Conservation (phyloP, 805 yeast species). For the Candida montana region DNA sequence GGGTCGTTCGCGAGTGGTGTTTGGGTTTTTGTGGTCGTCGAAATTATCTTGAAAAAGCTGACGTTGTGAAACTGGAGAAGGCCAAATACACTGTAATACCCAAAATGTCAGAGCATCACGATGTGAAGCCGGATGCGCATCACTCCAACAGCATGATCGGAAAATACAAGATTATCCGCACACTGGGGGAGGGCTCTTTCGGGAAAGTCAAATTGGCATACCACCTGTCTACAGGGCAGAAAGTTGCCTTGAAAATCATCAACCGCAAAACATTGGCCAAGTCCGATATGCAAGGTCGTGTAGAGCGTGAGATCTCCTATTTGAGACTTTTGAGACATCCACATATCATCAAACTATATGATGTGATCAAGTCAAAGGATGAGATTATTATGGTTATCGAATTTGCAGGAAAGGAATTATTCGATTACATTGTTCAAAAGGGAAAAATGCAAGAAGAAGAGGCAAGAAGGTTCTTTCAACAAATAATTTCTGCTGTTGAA, state of each 20-base stretch:
- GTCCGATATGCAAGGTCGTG: conserved; percentile 94
- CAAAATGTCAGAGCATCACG: conserved; percentile 19
- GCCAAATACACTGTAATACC: no score
- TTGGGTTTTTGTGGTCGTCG: not conserved
- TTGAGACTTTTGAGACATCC: conserved; percentile 87
- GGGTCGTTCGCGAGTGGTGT: conserved; percentile 1
- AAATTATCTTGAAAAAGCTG: not conserved
- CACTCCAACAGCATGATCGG: conserved; percentile 58
- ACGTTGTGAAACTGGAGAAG: not conserved
- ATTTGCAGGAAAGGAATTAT: conserved; percentile 92
- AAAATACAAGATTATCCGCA: conserved; percentile 86
- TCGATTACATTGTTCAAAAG: conserved; percentile 90
- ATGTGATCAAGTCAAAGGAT: conserved; percentile 90
- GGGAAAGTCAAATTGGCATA: conserved; percentile 93
- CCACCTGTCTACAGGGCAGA: conserved; percentile 85
- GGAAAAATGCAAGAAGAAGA: conserved; percentile 91
- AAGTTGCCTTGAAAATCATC: conserved; percentile 90
- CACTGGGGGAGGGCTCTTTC: conserved; percentile 93
- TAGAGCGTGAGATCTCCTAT: conserved; percentile 91
- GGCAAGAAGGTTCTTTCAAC: conserved; percentile 91
- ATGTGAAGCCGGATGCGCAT: conserved; percentile 22
- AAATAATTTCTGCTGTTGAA: conserved; percentile 92
- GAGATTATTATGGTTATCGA: conserved; percentile 97
- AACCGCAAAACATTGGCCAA: conserved; percentile 89
- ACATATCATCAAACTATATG: conserved; percentile 91